These are phyloP conservation scores for Starmerella sp. DNA, from an alignment of 805 yeast genomes.

Conservation along the genomic window DNA sequence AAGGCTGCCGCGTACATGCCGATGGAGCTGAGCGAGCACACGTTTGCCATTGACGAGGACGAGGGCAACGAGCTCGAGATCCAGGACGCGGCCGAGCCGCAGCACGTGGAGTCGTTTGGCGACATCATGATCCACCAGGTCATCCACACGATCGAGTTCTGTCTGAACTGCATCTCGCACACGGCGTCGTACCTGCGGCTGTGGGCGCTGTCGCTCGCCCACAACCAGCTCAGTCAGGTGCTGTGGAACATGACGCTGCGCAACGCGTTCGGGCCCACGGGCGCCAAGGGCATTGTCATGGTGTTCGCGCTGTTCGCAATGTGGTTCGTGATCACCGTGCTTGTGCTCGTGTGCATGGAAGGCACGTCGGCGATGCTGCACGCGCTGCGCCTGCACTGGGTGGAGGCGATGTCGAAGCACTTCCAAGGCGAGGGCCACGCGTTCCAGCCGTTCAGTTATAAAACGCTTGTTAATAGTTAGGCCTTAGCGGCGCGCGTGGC, in stretches of 20 bases:
- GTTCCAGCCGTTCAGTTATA: conserved; percentile 72
- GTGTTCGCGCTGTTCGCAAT: conserved; percentile 74
- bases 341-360: conserved; percentile 91
- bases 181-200: conserved; percentile 92
- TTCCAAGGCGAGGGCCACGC: conserved; percentile 94
- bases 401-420: conserved; percentile 96
- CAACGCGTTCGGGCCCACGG: conserved; percentile 61
- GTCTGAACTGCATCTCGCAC: conserved; percentile 92
- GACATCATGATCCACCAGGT: conserved; percentile 95
- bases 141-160: conserved; percentile 93
- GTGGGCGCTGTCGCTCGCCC: conserved; percentile 96
- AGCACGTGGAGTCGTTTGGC: conserved; percentile 54
- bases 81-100: conserved; percentile 34
- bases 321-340: conserved; percentile 90
- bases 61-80: conserved; percentile 23
- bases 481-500: too few relatives aligned
- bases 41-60: conserved; percentile 28
- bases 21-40: conserved; percentile 26
- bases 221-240: conserved; percentile 86
- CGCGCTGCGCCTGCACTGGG: conserved; percentile 96
- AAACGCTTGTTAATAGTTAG: background rate
- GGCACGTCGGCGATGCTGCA: conserved; percentile 99
- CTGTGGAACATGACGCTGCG: conserved; percentile 93
- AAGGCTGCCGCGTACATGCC: conserved; percentile 37
- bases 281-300: conserved; percentile 53